Percentiles rank a stretch among this genome's conserved stretches.
These are phyloP conservation scores for Hura crepitans DNA, from an alignment of 441 rosid genomes.

Conservation along the genomic window DNA sequence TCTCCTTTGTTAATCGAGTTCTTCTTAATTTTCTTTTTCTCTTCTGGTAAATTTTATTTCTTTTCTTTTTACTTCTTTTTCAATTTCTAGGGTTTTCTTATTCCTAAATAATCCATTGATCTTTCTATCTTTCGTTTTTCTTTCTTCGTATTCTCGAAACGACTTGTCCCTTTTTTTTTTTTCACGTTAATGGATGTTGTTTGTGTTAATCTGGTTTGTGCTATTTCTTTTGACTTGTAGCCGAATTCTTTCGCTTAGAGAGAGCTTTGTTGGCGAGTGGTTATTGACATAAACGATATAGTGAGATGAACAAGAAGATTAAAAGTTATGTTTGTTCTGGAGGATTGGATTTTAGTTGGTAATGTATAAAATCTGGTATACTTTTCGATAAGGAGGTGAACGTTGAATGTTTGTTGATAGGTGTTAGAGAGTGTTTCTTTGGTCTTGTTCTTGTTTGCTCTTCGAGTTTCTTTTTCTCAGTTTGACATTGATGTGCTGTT, in stretches of 20 bases:
- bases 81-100: conserved; percentile 5
- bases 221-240: too few species aligned
- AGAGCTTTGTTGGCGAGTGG: background rate
- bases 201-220: background rate
- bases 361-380: background rate
- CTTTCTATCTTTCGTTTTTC: background rate
- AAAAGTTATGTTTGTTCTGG: background rate
- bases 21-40: background rate
- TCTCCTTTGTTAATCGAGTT: background rate
- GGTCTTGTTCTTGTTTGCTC: too few species aligned
- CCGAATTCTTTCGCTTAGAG: background rate
- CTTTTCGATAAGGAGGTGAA: too few species aligned
- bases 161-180: background rate
- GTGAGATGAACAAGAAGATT: background rate
- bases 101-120: background rate
- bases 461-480: background rate
- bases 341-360: background rate
- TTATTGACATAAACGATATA: background rate
- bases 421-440: too few species aligned
- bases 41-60: background rate
- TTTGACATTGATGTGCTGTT: background rate
- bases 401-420: too few species aligned
- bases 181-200: background rate
- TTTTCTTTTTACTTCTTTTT: background rate
- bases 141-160: background rate